Percentiles rank a stretch among this genome's conserved stretches.
Evolutionary conservation across 768 basidiomycete species (phyloP).

Genomic region (Leccinum variicolor): DNA sequence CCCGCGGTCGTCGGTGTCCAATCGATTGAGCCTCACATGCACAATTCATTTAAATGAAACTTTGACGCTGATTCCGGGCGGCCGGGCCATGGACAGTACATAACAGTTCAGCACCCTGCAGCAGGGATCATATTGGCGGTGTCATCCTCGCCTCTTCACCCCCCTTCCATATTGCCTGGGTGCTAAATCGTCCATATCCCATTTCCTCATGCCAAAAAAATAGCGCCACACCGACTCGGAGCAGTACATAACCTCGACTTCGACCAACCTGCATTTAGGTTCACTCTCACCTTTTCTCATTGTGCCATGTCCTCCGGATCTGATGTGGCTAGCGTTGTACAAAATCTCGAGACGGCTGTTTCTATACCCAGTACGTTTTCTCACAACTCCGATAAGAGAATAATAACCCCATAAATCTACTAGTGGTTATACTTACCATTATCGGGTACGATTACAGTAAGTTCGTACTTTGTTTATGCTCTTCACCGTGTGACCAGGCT

Average conservation of each 20-base stretch:
- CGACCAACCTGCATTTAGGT: not conserved
- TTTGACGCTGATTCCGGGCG: not conserved
- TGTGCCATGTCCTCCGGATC: not conserved
- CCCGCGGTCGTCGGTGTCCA: not conserved
- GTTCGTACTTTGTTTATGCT: not conserved
- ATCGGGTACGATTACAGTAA: conserved; percentile 18
- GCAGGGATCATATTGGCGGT: not conserved
- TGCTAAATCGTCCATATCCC: not conserved
- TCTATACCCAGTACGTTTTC: not conserved
- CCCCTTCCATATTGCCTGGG: not conserved
- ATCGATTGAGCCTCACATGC: not conserved
- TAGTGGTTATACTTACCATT: conserved; percentile 4
- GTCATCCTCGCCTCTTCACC: not conserved
- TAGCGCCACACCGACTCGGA: not conserved
- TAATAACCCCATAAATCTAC: not conserved
- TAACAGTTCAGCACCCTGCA: not conserved
- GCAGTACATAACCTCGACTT: not conserved
- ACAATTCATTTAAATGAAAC: not conserved
- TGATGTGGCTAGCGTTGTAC: not conserved
- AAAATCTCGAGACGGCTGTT: not conserved
- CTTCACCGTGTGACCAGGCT: not conserved
- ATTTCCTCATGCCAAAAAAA: not conserved
- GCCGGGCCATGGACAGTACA: not conserved
- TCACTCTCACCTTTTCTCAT: not conserved
- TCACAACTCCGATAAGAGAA: not conserved